Evolutionary conservation across 352 stramenopile species (phyloP), one percentile per base, ranked within the genome.

Genomic region (Globisporangium solare): DNA sequence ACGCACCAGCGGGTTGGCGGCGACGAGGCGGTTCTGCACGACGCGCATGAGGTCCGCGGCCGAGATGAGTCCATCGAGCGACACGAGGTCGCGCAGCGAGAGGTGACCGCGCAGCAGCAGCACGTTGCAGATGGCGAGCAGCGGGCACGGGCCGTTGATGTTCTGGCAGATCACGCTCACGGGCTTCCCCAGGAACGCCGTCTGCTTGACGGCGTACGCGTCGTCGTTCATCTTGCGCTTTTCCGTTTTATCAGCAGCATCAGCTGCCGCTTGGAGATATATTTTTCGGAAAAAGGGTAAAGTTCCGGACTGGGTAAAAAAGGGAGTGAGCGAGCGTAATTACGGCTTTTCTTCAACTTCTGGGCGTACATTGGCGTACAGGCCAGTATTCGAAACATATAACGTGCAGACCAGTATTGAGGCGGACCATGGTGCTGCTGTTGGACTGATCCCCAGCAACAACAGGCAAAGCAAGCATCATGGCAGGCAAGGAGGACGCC

Each of bases 81-180:
- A 63, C 11, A 83, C 51, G 31, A 68, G 51, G 15, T 64, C 64
- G 15, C 96, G 76, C 15, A 99, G 71, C 15, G 58, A 58, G 17
- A 99, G 76, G 18, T 92, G 83, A 20, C 90, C 85, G 17, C 90
- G 86, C 39, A 99, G 83, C 24, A 99, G 66, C 21, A 99, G 73
- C 41, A 97, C 87, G 64, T 99, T 99, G 51, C 83, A 86, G 55
- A 98, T 96, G 4, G 95, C 96, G 20, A 99, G 73, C 18, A 99
- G 80, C 39, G 97, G 97, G 69, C 97, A 99, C 39, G 97, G 97
- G 3, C 97, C 97, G 75, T 99, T 99, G 67, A 97, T 79, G 74
- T 98, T 99, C 76, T 99, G 97, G 54, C 97, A 95, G 15, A 99
- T 76, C 61, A 98, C 98, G 11, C 61, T 56, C 56, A 96, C 74